These are phyloP conservation scores for Calonectria multiphialidica DNA, from an alignment of 2,329 filamentous ascomycete species.

Conservation along the genomic window DNA sequence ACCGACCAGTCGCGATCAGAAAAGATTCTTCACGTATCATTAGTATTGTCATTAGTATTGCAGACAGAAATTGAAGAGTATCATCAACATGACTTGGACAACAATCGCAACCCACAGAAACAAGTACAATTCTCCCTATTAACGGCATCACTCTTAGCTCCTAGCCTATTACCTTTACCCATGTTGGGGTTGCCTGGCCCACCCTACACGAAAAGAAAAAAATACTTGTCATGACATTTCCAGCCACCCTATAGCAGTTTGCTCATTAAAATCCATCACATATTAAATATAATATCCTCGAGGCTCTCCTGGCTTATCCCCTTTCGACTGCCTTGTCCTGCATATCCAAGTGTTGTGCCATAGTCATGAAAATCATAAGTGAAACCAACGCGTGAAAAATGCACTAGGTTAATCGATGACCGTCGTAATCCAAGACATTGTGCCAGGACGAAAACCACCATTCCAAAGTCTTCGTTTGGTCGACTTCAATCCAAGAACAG, in stretches of 20 bases:
- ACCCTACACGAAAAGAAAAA: not conserved
- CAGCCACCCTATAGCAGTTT: not conserved
- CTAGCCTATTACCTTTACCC: not conserved
- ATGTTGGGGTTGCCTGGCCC: not conserved
- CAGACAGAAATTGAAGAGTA: too few species aligned
- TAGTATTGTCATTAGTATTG: too few species aligned
- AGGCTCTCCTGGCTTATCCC: not conserved
- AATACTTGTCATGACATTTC: not conserved
- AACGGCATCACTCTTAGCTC: too few species aligned
- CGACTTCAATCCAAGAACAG: not conserved
- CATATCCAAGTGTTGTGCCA: not conserved
- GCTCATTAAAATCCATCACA: not conserved
- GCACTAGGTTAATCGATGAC: not conserved
- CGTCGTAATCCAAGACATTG: not conserved
- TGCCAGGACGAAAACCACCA: conserved; percentile 1
- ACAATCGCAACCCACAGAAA: too few species aligned
- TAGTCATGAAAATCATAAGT: too few species aligned
- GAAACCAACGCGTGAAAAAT: too few species aligned
- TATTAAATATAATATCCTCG: not conserved
- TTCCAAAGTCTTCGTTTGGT: not conserved
- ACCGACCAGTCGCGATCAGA: too few species aligned
- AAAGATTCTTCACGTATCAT: too few species aligned
- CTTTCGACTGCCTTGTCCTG: too few species aligned
- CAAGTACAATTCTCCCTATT: too few species aligned
- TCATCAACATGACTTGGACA: too few species aligned